Conservation (phyloP, 331 rosid species). For the Malus hybrid region DNA sequence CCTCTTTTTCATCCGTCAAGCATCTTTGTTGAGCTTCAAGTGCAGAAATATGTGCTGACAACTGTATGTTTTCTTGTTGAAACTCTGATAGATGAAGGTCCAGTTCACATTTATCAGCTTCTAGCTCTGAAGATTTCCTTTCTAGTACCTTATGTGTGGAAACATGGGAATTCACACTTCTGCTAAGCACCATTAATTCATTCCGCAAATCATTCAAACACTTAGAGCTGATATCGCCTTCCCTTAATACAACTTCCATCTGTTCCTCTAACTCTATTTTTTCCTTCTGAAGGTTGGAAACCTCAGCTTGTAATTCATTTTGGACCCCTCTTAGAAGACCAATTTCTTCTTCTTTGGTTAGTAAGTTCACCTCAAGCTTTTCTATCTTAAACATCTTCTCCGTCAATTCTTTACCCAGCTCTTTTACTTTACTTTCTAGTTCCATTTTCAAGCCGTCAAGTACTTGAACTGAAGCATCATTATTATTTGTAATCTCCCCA, state of each 20-base stretch:
- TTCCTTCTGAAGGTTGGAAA: slow-evolving; percentile 49
- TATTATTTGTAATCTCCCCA: slow-evolving; percentile 6
- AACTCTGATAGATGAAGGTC: slow-evolving; percentile 39
- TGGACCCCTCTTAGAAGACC: slow-evolving; percentile 31
- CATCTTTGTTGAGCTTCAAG: slow-evolving; percentile 52
- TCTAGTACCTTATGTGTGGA: slow-evolving; percentile 39
- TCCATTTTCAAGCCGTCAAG: slow-evolving; percentile 20
- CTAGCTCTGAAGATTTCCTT: slow-evolving; percentile 36
- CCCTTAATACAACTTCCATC: slow-evolving; percentile 40
- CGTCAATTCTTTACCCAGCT: slow-evolving; percentile 42
- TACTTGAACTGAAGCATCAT: slow-evolving; percentile 10
- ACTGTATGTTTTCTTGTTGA: slow-evolving; percentile 42
- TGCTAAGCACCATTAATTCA: slow-evolving; percentile 35
- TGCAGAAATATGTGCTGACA: slow-evolving; percentile 31
- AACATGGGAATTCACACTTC: slow-evolving; percentile 32
- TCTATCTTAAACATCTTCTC: slow-evolving; percentile 36
- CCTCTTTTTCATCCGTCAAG: slow-evolving; percentile 37
- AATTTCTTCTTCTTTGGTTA: slow-evolving; percentile 58
- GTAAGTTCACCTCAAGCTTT: slow-evolving; percentile 45
- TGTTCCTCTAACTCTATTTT: slow-evolving; percentile 49
- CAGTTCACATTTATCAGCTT: slow-evolving; percentile 37
- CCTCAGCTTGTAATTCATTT: slow-evolving; percentile 44
- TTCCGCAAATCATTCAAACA: slow-evolving; percentile 37
- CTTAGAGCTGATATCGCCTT: slow-evolving; percentile 37
- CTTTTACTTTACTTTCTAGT: slow-evolving; percentile 42